phyloP scores from a whole-genome alignment of 345 rosid genomes.

The Lepidium africanum region DNA sequence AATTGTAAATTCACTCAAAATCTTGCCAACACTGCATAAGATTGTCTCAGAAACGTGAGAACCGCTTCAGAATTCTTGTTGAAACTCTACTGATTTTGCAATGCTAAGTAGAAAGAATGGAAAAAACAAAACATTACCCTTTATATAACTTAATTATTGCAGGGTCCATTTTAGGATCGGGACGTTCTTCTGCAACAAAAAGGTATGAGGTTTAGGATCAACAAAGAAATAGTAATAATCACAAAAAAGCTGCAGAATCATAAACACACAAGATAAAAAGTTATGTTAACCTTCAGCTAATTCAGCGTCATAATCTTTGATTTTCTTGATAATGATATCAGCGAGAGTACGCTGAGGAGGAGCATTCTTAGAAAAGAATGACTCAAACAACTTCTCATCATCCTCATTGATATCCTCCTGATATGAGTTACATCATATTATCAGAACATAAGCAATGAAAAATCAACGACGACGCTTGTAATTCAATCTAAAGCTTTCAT shows the following conservation, averaged over 20 bases:
- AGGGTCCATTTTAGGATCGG: conserved; percentile 62
- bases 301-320: conserved; percentile 49
- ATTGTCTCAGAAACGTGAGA: background rate
- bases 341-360: conserved; percentile 70
- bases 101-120: background rate
- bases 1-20: conserved; percentile 62
- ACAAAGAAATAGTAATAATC: background rate
- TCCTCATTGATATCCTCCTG: conserved; percentile 75
- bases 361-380: conserved; percentile 62
- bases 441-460: background rate
- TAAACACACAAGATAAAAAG: background rate
- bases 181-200: conserved; percentile 50
- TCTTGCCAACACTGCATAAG: conserved; percentile 61
- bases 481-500: background rate
- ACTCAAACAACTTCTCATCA: conserved; percentile 76
- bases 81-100: background rate
- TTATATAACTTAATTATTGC: conserved; percentile 58
- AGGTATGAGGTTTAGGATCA: background rate
- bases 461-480: background rate
- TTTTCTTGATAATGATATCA: conserved; percentile 59
- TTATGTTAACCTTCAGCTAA: conserved; percentile 51
- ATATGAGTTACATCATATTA: background rate
- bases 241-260: background rate
- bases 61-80: background rate
- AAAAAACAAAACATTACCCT: conserved; percentile 39